Conservation (phyloP, 345 rosid genomes). For the Limnanthes douglasii region DNA sequence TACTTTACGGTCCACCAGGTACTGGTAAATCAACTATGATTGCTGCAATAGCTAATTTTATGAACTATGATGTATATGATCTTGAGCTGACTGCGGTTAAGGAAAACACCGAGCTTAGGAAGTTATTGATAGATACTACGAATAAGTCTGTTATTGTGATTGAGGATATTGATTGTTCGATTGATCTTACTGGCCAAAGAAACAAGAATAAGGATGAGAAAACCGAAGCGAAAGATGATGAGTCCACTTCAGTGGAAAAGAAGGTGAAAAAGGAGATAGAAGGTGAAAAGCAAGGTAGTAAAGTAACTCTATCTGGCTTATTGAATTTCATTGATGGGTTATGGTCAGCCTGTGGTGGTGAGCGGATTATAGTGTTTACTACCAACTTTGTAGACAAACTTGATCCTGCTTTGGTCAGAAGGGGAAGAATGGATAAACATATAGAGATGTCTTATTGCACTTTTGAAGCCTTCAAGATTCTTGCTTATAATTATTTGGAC, state of each 20-base stretch:
- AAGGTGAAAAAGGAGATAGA: constrained; percentile 3
- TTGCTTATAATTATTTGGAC: constrained; percentile 23
- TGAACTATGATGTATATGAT: constrained; percentile 51
- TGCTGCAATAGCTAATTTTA: constrained; percentile 47
- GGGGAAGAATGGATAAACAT: constrained; percentile 32
- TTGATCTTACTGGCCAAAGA: constrained; percentile 33
- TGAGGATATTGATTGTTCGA: constrained; percentile 67
- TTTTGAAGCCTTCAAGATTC: constrained; percentile 24
- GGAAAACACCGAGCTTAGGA: constrained; percentile 42
- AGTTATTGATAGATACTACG: constrained; percentile 31
- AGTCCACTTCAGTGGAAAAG: constrained; percentile 1
- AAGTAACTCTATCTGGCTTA: constrained; percentile 28
- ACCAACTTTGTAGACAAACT: constrained; percentile 27
- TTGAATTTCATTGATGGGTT: constrained; percentile 30
- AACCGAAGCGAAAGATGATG: constrained; percentile 6
- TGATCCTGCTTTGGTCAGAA: constrained; percentile 26
- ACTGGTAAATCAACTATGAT: constrained; percentile 67
- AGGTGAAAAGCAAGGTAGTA: constrained; percentile 11
- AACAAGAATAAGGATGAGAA: constrained; percentile 3
- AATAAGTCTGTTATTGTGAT: constrained; percentile 36
- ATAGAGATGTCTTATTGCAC: constrained; percentile 26
- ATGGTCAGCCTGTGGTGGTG: constrained; percentile 34
- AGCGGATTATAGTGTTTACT: constrained; percentile 29
- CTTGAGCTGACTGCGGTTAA: constrained; percentile 40
- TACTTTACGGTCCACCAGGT: constrained; percentile 56